Percentiles rank a stretch among this genome's conserved stretches.
Conservation (phyloP, 306 rosid genomes). For the Ochetophila trinervis region DNA sequence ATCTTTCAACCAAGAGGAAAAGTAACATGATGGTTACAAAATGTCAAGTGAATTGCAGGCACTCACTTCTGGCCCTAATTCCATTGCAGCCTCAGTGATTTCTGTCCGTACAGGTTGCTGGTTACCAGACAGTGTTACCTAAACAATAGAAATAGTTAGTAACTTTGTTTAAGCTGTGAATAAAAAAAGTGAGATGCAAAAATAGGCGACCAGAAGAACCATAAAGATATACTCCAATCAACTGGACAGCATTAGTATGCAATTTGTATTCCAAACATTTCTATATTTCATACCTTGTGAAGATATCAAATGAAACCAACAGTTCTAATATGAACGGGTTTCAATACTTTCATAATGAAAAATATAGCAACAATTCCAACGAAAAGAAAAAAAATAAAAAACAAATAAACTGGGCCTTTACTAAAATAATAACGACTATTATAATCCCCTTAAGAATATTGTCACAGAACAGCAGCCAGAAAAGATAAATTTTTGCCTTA, state of each 20-base stretch:
- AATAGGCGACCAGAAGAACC: background rate
- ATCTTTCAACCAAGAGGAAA: background rate
- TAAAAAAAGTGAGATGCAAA: background rate
- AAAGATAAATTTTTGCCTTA: background rate
- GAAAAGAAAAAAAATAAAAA: too few species aligned
- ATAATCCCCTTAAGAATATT: background rate
- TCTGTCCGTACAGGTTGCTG: constrained; percentile 73
- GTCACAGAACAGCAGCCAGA: background rate
- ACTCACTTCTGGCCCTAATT: constrained; percentile 81
- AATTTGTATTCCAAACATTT: too few species aligned
- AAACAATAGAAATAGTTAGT: constrained; percentile 19
- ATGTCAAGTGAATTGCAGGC: background rate
- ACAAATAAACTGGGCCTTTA: too few species aligned
- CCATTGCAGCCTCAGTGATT: constrained; percentile 84
- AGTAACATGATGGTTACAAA: background rate
- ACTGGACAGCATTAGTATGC: too few species aligned
- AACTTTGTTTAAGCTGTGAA: constrained; percentile 15
- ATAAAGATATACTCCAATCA: too few species aligned
- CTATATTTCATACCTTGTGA: too few species aligned
- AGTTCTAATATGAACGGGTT: too few species aligned
- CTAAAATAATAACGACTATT: background rate
- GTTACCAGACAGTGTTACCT: constrained; percentile 82
- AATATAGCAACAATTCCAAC: too few species aligned
- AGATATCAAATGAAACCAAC: too few species aligned
- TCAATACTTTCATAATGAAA: too few species aligned